These are phyloP conservation scores for Entonaema liquescens DNA, from an alignment of 495 filamentous ascomycete genomes.

Conservation along the genomic window DNA sequence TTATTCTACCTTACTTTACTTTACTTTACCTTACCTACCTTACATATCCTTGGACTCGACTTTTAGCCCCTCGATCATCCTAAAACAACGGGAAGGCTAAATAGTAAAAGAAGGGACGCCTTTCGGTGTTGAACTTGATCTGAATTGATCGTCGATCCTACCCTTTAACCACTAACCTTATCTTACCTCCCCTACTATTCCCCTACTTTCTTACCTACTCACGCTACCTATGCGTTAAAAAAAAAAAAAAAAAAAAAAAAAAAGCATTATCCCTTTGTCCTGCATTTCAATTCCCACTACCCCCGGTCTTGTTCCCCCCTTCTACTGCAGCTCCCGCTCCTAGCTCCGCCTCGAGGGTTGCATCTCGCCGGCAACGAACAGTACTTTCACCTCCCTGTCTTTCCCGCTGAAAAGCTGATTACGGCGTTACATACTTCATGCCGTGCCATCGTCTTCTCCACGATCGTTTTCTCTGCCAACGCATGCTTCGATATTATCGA, in stretches of 20 bases:
- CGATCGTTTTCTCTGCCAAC: slow-evolving; percentile 33
- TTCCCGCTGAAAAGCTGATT: slow-evolving; percentile 26
- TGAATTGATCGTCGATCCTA: not conserved
- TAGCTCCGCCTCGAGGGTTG: slow-evolving; percentile 35
- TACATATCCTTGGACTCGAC: slow-evolving; percentile 29
- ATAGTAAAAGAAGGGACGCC: not conserved
- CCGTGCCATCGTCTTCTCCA: slow-evolving; percentile 36
- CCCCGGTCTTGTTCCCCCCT: slow-evolving; percentile 26
- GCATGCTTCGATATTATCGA: slow-evolving; percentile 31
- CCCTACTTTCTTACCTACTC: not conserved
- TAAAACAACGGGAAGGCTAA: not conserved
- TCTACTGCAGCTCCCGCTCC: slow-evolving; percentile 38
- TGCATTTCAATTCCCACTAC: slow-evolving; percentile 31
- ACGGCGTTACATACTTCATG: slow-evolving; percentile 42
- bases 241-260: too few relatives aligned
- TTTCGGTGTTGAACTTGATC: not conserved
- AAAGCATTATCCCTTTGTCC: slow-evolving; percentile 37
- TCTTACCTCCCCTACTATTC: not conserved
- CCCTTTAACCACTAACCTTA: slow-evolving; percentile 2
- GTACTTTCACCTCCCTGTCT: slow-evolving; percentile 20
- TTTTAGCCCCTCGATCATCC: slow-evolving; percentile 13
- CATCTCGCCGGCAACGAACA: slow-evolving; percentile 38
- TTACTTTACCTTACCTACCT: not conserved
- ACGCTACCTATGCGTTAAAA: slow-evolving; percentile 7
- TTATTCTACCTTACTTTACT: not conserved